These are phyloP conservation scores for Sesbania bispinosa DNA, from an alignment of 306 rosid species.

Conservation along the genomic window DNA sequence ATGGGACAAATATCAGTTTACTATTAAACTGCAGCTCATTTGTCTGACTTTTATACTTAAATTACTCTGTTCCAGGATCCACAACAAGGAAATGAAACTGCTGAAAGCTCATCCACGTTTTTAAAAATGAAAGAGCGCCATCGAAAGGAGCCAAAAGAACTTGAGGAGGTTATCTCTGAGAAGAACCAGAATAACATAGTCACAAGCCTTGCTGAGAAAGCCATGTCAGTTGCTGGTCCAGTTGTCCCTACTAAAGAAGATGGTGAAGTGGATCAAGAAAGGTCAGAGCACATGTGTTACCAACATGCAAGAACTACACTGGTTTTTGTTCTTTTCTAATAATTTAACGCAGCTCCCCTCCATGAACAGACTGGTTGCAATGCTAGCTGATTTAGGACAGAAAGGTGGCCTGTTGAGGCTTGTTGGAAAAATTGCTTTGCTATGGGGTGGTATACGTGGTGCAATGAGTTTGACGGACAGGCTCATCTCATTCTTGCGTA, in stretches of 20 bases:
- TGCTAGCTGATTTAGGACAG: conserved; percentile 83
- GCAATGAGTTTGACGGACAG: conserved; percentile 93
- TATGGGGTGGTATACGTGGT: conserved; percentile 97
- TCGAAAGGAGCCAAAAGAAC: conserved; percentile 38
- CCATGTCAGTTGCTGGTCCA: conserved; percentile 93
- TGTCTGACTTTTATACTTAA: conserved; percentile 25
- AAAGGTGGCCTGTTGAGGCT: conserved; percentile 83
- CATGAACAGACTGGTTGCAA: conserved; percentile 71
- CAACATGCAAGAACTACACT: background rate
- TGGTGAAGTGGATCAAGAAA: conserved; percentile 95
- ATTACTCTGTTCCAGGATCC: conserved; percentile 43
- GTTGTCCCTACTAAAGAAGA: conserved; percentile 81
- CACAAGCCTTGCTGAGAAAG: conserved; percentile 92
- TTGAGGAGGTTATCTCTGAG: conserved; percentile 41
- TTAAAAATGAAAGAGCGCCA: conserved; percentile 32
- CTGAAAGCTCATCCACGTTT: conserved; percentile 37
- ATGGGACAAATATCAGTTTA: background rate
- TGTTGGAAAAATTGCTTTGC: conserved; percentile 84
- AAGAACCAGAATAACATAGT: conserved; percentile 61
- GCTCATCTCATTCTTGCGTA: conserved; percentile 68
- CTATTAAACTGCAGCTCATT: conserved; percentile 4
- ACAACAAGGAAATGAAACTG: conserved; percentile 33
- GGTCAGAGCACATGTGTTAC: conserved; percentile 42
- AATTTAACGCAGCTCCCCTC: conserved; percentile 16
- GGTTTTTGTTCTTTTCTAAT: conserved; percentile 15